These are phyloP conservation scores for Cyphellophora attinorum DNA, from an alignment of 2,329 filamentous ascomycete species.

Conservation along the genomic window DNA sequence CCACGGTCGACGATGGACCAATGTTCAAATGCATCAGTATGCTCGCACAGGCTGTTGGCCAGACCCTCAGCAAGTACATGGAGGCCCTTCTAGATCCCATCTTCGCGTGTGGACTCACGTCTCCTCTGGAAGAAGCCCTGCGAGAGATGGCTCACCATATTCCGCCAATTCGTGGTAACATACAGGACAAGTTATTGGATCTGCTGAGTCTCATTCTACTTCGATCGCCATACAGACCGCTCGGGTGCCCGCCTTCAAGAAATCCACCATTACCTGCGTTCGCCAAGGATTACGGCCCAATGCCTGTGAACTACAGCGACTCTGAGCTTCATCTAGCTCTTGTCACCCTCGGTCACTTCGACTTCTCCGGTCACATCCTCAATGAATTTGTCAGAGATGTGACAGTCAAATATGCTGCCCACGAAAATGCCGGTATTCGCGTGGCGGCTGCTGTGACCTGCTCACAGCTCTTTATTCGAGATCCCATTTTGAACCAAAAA, in stretches of 20 bases:
- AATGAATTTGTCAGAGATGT: slow-evolving; percentile 99
- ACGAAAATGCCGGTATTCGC: slow-evolving; percentile 85
- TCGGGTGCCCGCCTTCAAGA: slow-evolving; percentile 85
- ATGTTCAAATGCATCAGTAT: slow-evolving; percentile 98
- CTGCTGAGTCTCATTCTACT: slow-evolving; percentile 92
- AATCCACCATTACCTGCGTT: slow-evolving; percentile 72
- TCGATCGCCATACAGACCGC: slow-evolving; percentile 80
- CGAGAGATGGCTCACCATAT: slow-evolving; percentile 99
- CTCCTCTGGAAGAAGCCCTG: slow-evolving; percentile 86
- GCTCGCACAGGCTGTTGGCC: slow-evolving; percentile 86
- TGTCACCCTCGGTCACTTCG: slow-evolving; percentile 94
- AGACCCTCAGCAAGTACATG: slow-evolving; percentile 97
- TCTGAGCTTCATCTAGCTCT: slow-evolving; percentile 85
- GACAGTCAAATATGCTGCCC: slow-evolving; percentile 94
- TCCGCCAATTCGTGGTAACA: slow-evolving; percentile 81
- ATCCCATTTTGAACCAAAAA: slow-evolving; percentile 96
- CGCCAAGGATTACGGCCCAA: slow-evolving; percentile 75
- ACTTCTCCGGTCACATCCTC: slow-evolving; percentile 80
- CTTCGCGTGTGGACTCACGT: slow-evolving; percentile 89
- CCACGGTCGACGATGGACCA: slow-evolving; percentile 53
- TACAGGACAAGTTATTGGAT: slow-evolving; percentile 87
- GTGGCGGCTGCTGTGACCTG: slow-evolving; percentile 93
- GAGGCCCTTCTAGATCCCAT: slow-evolving; percentile 90
- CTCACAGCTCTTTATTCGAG: slow-evolving; percentile 92
- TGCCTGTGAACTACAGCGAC: slow-evolving; percentile 70